Evolutionary conservation across 805 yeast genomes (phyloP), one percentile per base, ranked within the genome.

Genomic region (Metschnikowia chrysomelidarum): DNA sequence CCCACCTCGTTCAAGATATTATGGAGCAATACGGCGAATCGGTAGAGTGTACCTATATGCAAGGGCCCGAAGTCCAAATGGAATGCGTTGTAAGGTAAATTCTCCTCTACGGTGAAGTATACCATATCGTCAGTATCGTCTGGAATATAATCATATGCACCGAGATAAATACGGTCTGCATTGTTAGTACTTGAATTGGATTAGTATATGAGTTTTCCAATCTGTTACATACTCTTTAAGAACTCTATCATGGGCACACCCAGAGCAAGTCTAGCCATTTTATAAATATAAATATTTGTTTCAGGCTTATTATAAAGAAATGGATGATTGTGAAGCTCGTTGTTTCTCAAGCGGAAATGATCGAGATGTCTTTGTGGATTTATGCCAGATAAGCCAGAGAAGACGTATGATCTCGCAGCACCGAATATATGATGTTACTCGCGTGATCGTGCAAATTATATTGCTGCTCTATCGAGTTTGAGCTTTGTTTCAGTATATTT

Each of bases 1-100:
- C 74, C 74, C 23, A 83, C 83, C 49, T 86, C 95, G 50, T 91
- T 91, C 50, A 93, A 71, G 32, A 89, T 83, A 55, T 88, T 94
- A 57, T 93, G 98, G 40, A 93, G 73, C 13, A 85, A 82, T 12
- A 93, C 97, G 0, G 98, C 98, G 67, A 93, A 93, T 33, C 98
- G 73, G 63, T 93, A 93, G 32, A 93, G 64, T 57, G 84, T 95
- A 1, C 97, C 97, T 33, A 91, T 79, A 57, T 91, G 95, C 48
- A 93, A 68, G 0, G 98, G 98, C 30, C 98, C 98, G 62, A 93
- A 93, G 60, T 93, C 98, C 46, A 89, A 72, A 59, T 91, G 96
- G 67, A 93, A 93, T n/a, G 94, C 73, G 55, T 93, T 93, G 60
- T 93, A 93, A 4, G 93, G 94, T 30, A 93, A 73, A 1, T 91